Evolutionary conservation across 2,329 filamentous ascomycete species (phyloP).

Genomic region (Ophiocordyceps robertsii): DNA sequence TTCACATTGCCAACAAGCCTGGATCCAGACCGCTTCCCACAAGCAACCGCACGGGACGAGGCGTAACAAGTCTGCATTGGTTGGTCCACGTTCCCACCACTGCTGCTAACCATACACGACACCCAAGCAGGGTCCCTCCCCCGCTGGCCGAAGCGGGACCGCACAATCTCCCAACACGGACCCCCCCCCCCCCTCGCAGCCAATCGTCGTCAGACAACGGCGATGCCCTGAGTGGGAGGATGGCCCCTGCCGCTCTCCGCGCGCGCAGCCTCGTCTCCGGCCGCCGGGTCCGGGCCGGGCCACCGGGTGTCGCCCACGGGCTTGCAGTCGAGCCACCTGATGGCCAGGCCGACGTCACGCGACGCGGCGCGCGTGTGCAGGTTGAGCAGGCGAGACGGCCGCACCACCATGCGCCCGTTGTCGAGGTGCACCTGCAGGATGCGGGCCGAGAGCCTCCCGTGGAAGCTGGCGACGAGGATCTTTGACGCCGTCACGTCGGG

Average conservation of each 20-base stretch:
- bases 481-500: not conserved
- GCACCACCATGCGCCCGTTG: conserved; percentile 2
- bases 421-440: conserved; percentile 4
- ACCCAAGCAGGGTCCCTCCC: too few species aligned
- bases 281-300: not conserved
- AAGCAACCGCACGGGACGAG: too few species aligned
- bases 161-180: too few species aligned
- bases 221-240: not conserved
- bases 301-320: conserved; percentile 5
- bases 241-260: not conserved
- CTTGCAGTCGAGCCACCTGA: conserved; percentile 4
- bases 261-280: not conserved
- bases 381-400: conserved; percentile 5
- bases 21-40: too few species aligned
- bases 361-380: conserved; percentile 1
- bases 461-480: conserved; percentile 5
- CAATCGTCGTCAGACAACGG: not conserved
- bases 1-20: too few species aligned
- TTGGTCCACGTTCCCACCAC: too few species aligned
- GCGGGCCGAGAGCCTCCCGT: conserved; percentile 4
- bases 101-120: too few species aligned
- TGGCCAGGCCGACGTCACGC: conserved; percentile 1
- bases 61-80: too few species aligned
- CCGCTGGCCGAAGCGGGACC: too few species aligned
- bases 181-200: too few species aligned